Conservation (phyloP, 78 protist species). For the Creolimax fragrantissima region DNA sequence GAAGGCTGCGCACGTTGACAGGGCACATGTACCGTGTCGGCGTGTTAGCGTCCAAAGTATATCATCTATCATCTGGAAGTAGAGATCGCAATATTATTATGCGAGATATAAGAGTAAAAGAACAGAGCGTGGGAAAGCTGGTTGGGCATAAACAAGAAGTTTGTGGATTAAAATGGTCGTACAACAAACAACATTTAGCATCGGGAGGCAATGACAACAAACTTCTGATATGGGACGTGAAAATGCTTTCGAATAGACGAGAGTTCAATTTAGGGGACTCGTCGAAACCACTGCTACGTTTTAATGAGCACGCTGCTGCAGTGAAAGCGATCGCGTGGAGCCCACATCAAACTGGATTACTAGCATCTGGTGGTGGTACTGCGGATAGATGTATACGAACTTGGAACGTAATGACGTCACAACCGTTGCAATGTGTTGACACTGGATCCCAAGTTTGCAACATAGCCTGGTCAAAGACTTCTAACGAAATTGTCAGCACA, state of each 20-base stretch:
- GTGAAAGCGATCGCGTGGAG: constrained; percentile 98
- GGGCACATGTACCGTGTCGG: constrained; percentile 32
- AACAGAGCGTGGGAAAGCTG: background rate
- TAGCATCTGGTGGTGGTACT: constrained; percentile 99
- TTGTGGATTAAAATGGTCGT: constrained; percentile 94
- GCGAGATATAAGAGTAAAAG: constrained; percentile 74
- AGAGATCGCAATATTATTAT: constrained; percentile 55
- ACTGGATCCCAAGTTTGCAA: constrained; percentile 77
- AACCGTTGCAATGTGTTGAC: constrained; percentile 41
- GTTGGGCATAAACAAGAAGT: constrained; percentile 87
- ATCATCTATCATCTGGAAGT: constrained; percentile 26
- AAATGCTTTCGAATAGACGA: background rate
- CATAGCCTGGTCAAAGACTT: constrained; percentile 77
- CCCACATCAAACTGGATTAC: constrained; percentile 75
- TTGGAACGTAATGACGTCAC: constrained; percentile 82
- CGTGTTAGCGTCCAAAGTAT: background rate
- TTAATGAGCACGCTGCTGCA: constrained; percentile 80
- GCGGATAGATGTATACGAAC: constrained; percentile 90
- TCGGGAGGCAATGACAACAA: constrained; percentile 98
- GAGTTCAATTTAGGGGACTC: background rate
- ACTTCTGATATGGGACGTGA: constrained; percentile 23
- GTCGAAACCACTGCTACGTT: constrained; percentile 20
- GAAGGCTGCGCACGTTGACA: constrained; percentile 5
- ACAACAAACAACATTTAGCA: constrained; percentile 85
- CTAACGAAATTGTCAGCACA: constrained; percentile 85